Base-by-base conservation (phyloP, 164 flowering plant species). In the Kingdonia uniflora region DNA sequence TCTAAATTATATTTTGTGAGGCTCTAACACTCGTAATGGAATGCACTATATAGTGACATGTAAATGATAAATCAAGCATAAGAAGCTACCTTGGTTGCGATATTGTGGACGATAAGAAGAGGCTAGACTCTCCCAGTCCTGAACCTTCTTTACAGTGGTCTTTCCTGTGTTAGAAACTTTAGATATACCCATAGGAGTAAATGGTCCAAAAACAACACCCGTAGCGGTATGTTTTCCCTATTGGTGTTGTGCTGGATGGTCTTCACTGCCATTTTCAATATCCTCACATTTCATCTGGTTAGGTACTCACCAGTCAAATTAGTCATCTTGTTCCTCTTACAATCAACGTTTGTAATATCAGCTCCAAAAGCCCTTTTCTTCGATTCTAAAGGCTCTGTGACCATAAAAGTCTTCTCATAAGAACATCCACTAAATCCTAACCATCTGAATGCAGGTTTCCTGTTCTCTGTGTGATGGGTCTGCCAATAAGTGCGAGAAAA, bases 401-500 rank as follows among this genome's bases (percentile, higher is more conserved):
- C 8, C 8, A 8, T 29, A 29, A 3, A 29, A 3, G 35, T 4
- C 8, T 29, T 29, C 35, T 3, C 8, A 29, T 58, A 68, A 1
- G 59, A 23, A 53, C 59, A 75, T 8, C 68, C 79, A 19, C 58
- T 65, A 48, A 61, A 13, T 22, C 98, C 96, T 70, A 92, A 55
- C 98, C 96, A 92, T 69, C 80, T 80, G 55, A 82, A 92, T 7
- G 90, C 96, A 20, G 91, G 95, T 57, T 92, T 92, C 56, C 90
- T 76, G 35, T 71, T 78, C 14, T 76, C 85, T 16, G 72, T 41
- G 26, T 85, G 77, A 64, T 81, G 86, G 43, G 87, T 84, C 95
- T 91, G 85, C 67, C 66, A 42, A 55, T 52, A n/a, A n/a, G 29
- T 63, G 49, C 33, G 19, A 45, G 24, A 4, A 35, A 47, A 56